These are phyloP conservation scores for Neurospora sp. DNA, from an alignment of 495 filamentous ascomycete species.

Conservation along the genomic window DNA sequence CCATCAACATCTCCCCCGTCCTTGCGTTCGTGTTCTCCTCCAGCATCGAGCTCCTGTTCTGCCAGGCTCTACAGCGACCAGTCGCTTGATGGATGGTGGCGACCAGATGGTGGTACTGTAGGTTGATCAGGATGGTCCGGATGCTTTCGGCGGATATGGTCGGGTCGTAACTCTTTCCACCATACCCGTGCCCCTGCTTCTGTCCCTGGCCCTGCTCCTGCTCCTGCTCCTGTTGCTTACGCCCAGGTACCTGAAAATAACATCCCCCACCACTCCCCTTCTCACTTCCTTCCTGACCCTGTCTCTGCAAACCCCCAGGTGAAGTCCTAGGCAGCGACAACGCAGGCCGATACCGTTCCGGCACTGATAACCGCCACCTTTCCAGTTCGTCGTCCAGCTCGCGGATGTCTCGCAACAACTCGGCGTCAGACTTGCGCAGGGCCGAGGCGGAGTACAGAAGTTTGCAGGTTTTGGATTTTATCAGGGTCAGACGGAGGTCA, in stretches of 20 bases:
- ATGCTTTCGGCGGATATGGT: slow-evolving; percentile 15
- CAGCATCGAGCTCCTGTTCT: neutral
- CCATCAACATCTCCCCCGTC: slow-evolving; percentile 19
- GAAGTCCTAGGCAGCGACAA: slow-evolving; percentile 30
- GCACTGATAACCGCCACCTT: slow-evolving; percentile 37
- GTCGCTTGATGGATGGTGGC: slow-evolving; percentile 43
- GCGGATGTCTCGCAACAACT: slow-evolving; percentile 41
- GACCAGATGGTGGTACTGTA: slow-evolving; percentile 45
- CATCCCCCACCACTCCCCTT: too few species aligned
- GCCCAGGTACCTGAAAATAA: too few species aligned
- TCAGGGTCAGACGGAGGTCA: slow-evolving; percentile 39
- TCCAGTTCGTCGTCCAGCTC: slow-evolving; percentile 44
- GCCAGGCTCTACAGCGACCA: slow-evolving; percentile 32
- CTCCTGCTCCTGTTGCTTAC: too few species aligned
- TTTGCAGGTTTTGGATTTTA: slow-evolving; percentile 39
- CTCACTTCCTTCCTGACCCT: too few species aligned
- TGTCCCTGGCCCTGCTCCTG: too few species aligned
- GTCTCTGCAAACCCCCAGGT: too few species aligned
- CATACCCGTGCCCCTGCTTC: neutral
- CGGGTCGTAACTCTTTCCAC: neutral
- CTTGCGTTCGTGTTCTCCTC: slow-evolving; percentile 2
- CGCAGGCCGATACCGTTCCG: slow-evolving; percentile 31
- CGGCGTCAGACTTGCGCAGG: slow-evolving; percentile 40
- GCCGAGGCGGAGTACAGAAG: slow-evolving; percentile 38
- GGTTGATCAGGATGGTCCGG: slow-evolving; percentile 34